These are phyloP conservation scores for Sarocladium oryzae DNA, from an alignment of 2,329 filamentous ascomycete genomes.

Conservation along the genomic window DNA sequence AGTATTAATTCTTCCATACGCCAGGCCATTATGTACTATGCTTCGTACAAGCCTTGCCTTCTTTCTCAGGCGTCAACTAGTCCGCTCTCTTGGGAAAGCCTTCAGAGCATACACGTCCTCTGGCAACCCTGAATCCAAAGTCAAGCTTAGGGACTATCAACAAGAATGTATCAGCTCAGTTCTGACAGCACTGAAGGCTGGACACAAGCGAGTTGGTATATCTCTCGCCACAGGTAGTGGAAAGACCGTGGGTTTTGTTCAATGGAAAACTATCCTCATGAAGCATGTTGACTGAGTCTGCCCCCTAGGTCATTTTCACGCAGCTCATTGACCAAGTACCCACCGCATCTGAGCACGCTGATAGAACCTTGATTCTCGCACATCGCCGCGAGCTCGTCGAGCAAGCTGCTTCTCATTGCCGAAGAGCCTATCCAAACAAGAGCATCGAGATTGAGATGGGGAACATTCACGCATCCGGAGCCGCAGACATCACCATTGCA, in stretches of 20 bases:
- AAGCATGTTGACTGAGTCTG: background rate
- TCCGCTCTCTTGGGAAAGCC: background rate
- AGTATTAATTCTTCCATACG: no score
- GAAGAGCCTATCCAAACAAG: constrained; percentile 70
- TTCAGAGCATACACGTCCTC: constrained; percentile 19
- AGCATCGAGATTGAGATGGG: constrained; percentile 91
- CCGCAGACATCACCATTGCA: constrained; percentile 87
- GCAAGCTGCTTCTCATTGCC: constrained; percentile 84
- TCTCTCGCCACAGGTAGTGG: constrained; percentile 84
- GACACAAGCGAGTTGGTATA: constrained; percentile 73
- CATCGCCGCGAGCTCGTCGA: constrained; percentile 92
- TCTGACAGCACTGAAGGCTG: constrained; percentile 58
- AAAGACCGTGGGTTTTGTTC: constrained; percentile 60
- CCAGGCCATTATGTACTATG: constrained; percentile 12
- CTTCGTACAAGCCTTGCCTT: background rate
- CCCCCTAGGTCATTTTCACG: constrained; percentile 78
- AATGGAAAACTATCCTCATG: background rate
- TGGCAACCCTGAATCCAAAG: constrained; percentile 12
- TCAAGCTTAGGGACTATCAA: constrained; percentile 76
- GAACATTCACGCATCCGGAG: constrained; percentile 64
- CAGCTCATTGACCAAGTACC: constrained; percentile 77
- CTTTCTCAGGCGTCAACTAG: constrained; percentile 10
- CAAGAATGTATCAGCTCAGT: constrained; percentile 87
- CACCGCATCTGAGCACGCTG: constrained; percentile 41
- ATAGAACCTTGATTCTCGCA: constrained; percentile 82